phyloP scores from a whole-genome alignment of 2,329 filamentous ascomycete species.

The Shiraia bambusicola region DNA sequence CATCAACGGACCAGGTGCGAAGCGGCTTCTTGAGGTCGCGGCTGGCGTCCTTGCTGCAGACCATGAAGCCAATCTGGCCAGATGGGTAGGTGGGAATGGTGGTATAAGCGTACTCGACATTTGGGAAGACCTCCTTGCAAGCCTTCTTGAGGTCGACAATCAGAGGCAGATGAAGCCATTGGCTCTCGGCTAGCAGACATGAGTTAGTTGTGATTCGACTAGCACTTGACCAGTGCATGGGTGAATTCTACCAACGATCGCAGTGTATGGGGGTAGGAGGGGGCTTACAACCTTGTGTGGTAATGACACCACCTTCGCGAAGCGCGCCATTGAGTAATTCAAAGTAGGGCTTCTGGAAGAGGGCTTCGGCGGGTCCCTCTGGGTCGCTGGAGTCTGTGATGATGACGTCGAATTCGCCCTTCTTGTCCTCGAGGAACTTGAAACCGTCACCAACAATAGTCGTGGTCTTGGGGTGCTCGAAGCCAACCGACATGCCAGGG shows the following conservation, averaged over 20 bases:
- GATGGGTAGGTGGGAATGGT: slow-evolving; percentile 99
- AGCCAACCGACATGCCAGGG: slow-evolving; percentile 88
- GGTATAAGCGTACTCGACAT: slow-evolving; percentile 97
- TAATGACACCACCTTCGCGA: slow-evolving; percentile 94
- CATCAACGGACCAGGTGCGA: slow-evolving; percentile 76
- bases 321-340: slow-evolving; percentile 88
- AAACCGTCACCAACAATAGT: slow-evolving; percentile 95
- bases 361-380: slow-evolving; percentile 89
- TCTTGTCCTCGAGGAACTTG: slow-evolving; percentile 95
- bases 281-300: slow-evolving; percentile 99
- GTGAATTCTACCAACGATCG: slow-evolving; percentile 13
- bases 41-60: slow-evolving; percentile 91
- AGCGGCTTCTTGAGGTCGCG: slow-evolving; percentile 83
- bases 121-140: slow-evolving; percentile 94
- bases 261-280: slow-evolving; percentile 48
- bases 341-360: slow-evolving; percentile 99
- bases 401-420: slow-evolving; percentile 98
- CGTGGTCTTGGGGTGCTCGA: slow-evolving; percentile 90
- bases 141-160: slow-evolving; percentile 95
- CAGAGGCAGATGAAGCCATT: slow-evolving; percentile 94
- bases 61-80: slow-evolving; percentile 99
- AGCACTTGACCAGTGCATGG: slow-evolving; percentile 20
- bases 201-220: slow-evolving; percentile 28
- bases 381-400: slow-evolving; percentile 99
- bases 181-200: slow-evolving; percentile 78